Evolutionary conservation across 2,329 filamentous ascomycete genomes (phyloP), one percentile per base, ranked within the genome.

Genomic region (Sporothrix sp.): DNA sequence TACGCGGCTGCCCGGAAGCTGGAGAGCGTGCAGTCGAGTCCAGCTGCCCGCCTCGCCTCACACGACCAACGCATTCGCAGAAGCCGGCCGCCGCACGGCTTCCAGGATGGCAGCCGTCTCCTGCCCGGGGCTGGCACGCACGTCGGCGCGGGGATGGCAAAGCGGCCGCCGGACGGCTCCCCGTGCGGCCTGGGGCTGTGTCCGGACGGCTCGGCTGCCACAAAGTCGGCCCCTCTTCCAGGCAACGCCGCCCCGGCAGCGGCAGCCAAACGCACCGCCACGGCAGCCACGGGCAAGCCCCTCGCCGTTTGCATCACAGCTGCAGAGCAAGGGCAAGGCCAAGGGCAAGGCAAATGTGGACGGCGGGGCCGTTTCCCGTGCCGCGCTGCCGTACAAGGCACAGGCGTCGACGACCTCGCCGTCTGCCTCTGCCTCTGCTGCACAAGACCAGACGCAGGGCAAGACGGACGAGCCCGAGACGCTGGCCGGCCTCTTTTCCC

Each of bases 231-330:
- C 48, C 9, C 35, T 50, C 11, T 51, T 53, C 20, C 45, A 47
- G 16, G 44, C 48, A 14, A 44, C 54, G 7, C 8, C 28, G 36
- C 44, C 39, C 2, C 51, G 75, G 70, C 76, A 27, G 30, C 36
- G 37, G 42, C 40, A 23, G 27, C 27, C 25, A 39, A n/a, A 16
- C 9, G 16, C 18, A 11, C 23, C 20, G 6, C 10, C 20, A 18
- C 30, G 14, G 20, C 28, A 13, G 14, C 23, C 23, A 27, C 40
- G n/a, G 7, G 16, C 43, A 35, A 30, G 33, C 11, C 7, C 42
- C 9, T 1, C 11, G 4, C 16, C 28, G 7, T 13, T 18, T 9
- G n/a, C 28, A n/a, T 13, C 28, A 21, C 33, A 2, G n/a, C 13
- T 18, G 2, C 42, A 14, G 13, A 23, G 10, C 11, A 33, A 32